Evolutionary conservation across 768 basidiomycete genomes (phyloP), one percentile per base, ranked within the genome.

Genomic region (Hirschioporus abietinus): DNA sequence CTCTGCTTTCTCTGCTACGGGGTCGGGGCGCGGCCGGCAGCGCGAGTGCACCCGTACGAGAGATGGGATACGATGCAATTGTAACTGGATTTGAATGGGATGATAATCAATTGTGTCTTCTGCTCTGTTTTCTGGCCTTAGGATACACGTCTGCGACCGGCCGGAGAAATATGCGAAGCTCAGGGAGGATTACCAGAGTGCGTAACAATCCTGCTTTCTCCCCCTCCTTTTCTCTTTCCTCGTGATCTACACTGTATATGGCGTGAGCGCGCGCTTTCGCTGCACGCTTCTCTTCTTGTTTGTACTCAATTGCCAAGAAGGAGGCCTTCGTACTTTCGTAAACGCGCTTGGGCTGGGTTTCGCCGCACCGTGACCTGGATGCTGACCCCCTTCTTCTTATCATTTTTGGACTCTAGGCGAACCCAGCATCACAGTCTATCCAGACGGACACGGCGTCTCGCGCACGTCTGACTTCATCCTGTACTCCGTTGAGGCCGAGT

Each of bases 401-500:
- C 23, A 24, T 15, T 61, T 60, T 52, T 52, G 42, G 68, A 58
- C 65, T 42, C 57, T 70, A 90, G 89, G 76, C 30, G 76, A 79
- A 7, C 82, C 89, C n/a, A 85, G 84, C 6, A 81, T 98, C 65
- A 81, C 78, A 1, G 88, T 92, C 6, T 78, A 92, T 64, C 75
- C 71, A n/a, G 88, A 96, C 71, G 96, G 96, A 0, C 94, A 98
- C 72, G 83, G 83, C 26, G 95, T 99, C 17, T 89, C 96, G 1
- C 86, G 96, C 10, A 84, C 90, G 2, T 91, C 94, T 30, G 96
- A 99, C 77, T 92, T 95, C 69, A 92, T 99, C 76, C 84, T 99
- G 73, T 99, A 98, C 77, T 91, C 93, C 20, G 94, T 99, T 61
- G 96, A 98, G 74, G 95, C 96, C 20, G 94, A 94, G 71, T 89